A percentile compares a stretch with the other conserved stretches of the same genome.
Evolutionary conservation across 2,329 filamentous ascomycete species (phyloP).

Genomic region (Lasiodiplodia gonubiensis): DNA sequence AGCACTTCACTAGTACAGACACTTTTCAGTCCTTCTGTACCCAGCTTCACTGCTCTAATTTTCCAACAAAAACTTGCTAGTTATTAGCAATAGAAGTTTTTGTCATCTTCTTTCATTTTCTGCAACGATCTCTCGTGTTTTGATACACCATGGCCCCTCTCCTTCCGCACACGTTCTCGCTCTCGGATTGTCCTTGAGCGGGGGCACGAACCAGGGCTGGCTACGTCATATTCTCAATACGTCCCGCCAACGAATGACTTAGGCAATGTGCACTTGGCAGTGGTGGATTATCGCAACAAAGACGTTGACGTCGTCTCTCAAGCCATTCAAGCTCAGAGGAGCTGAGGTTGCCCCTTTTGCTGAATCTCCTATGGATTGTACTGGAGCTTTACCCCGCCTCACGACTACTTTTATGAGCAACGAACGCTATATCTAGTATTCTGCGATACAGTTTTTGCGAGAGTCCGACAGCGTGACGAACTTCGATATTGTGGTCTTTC

Average conservation of each 20-base stretch:
- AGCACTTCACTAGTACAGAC: neutral
- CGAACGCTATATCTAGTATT: neutral
- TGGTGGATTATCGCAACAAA: neutral
- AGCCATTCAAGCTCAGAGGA: neutral
- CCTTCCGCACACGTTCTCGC: too few relatives aligned
- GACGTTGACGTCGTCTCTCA: neutral
- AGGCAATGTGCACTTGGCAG: neutral
- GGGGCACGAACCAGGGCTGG: too few relatives aligned
- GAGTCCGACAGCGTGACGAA: neutral
- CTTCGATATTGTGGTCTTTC: neutral
- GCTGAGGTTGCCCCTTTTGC: neutral
- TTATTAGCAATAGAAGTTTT: too few relatives aligned
- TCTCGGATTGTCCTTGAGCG: too few relatives aligned
- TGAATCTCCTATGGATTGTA: neutral
- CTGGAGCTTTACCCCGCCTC: neutral
- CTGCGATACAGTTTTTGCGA: neutral
- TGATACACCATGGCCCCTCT: too few relatives aligned
- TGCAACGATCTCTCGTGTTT: too few relatives aligned
- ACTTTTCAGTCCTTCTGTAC: neutral
- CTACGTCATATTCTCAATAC: neutral
- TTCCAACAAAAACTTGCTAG: neutral
- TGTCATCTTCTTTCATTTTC: too few relatives aligned
- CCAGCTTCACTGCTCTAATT: neutral
- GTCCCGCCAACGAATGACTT: neutral
- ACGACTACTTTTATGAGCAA: neutral